Base-by-base conservation (phyloP, 768 basidiomycete species). In the Boletus fagicola region DNA sequence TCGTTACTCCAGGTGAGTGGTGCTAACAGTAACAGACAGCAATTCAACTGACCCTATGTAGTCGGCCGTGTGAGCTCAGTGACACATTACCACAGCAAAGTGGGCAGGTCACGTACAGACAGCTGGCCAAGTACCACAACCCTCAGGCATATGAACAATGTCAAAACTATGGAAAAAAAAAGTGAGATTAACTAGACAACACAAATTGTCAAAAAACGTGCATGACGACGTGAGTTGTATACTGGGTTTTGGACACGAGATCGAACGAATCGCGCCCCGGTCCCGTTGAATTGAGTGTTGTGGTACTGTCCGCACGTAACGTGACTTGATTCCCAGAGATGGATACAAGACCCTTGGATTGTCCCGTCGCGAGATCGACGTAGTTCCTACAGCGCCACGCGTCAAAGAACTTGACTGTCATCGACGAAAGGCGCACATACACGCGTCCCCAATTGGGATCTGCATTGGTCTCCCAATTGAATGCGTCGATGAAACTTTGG, bases 331-430 rank as follows among this genome's bases (percentile, higher is more conserved):
- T 73, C 30, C 75, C 77, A 12, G 76, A 75, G 2, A 84, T 76
- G 58, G 76, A 86, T 0, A 86, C 85, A 16, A 90, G 69, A 61
- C 87, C 86, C 59, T 79, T 69, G 22, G 74, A 71, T n/a, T 74
- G 63, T 4, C 88, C 86, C 0, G 84, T 84, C 1, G 66, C 65
- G 49, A 78, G 72, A 57, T 73, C 66, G 49, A 83, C 68, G 50
- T 82, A 82, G 62, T 76, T 77, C 45, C 76, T 79, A 11, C 45
- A 22, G 26, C 2, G 48, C 13, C 1, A 5, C 2, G 2, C 36
- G 42, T 65, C 35, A 62, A 30, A 36, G 16, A 26, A 40, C 18
- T 12, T 4, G 26, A 43, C 22, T 1, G 0, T 4, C 11, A 39
- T 11, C 9, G 18, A 22, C 16, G 13, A 40, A 9, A 33, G 13